Conservation (phyloP, 73 alveolate species). For the Halteria grandinella region DNA sequence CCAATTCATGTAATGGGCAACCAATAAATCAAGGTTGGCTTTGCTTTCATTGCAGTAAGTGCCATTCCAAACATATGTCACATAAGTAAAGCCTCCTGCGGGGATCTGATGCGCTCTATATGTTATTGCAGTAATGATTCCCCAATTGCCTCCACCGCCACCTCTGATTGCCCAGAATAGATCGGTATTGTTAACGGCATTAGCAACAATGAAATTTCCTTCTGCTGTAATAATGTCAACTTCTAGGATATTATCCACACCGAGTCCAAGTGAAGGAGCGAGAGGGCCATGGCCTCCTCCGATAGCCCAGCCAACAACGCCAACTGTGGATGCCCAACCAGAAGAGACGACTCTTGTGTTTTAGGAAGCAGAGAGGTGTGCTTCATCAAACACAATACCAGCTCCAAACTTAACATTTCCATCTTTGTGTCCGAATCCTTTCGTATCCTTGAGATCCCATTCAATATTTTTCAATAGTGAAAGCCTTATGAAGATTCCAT, state of each 20-base stretch:
- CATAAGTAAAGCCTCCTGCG: too few species aligned
- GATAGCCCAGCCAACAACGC: neutral
- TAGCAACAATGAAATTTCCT: neutral
- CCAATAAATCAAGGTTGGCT: too few species aligned
- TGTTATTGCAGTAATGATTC: too few species aligned
- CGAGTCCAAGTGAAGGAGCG: neutral
- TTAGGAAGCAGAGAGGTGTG: neutral
- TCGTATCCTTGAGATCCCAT: neutral
- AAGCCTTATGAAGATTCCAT: too few species aligned
- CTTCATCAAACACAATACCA: neutral
- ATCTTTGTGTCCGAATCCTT: neutral
- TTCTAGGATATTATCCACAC: neutral
- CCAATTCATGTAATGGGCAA: too few species aligned
- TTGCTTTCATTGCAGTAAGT: too few species aligned
- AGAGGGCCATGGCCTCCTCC: constrained; percentile 1
- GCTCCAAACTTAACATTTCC: neutral
- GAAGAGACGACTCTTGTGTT: neutral
- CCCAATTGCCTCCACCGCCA: too few species aligned
- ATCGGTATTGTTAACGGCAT: too few species aligned
- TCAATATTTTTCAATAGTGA: too few species aligned
- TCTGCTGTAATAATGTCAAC: neutral
- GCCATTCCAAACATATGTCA: too few species aligned
- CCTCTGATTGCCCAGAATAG: too few species aligned
- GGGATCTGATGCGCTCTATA: too few species aligned
- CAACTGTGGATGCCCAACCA: neutral